Evolutionary conservation across 2,329 filamentous ascomycete species (phyloP).

Genomic region (Tolypocladium tundrense): DNA sequence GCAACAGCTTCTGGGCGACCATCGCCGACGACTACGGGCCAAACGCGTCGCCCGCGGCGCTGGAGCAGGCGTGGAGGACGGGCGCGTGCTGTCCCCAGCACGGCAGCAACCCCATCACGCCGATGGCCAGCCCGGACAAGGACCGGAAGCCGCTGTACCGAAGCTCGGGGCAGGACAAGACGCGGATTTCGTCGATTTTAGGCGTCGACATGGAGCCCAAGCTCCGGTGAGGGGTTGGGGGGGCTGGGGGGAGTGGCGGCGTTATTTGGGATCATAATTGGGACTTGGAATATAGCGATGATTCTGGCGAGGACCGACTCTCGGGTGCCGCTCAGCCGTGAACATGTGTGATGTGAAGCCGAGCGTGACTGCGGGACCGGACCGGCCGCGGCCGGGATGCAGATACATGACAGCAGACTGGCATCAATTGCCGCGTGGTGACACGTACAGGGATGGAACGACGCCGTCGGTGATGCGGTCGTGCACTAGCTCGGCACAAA

Average conservation of each 20-base stretch:
- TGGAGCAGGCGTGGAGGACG: slow-evolving; percentile 62
- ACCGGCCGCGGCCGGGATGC: neutral
- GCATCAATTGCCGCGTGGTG: neutral
- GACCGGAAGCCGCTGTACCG: slow-evolving; percentile 30
- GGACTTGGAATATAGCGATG: neutral
- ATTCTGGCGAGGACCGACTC: neutral
- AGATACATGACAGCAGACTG: neutral
- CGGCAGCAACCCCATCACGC: slow-evolving; percentile 39
- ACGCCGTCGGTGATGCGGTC: neutral
- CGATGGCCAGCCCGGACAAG: slow-evolving; percentile 39
- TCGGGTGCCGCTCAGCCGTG: neutral
- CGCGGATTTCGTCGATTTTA: slow-evolving; percentile 52
- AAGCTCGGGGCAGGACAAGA: slow-evolving; percentile 37
- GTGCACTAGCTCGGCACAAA: neutral
- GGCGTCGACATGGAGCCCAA: slow-evolving; percentile 13
- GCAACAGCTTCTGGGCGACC: slow-evolving; percentile 61
- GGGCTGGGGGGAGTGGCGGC: neutral
- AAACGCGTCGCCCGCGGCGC: slow-evolving; percentile 47
- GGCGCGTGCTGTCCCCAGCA: slow-evolving; percentile 30
- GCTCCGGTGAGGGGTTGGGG: neutral
- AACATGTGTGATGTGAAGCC: neutral
- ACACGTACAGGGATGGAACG: too few relatives aligned
- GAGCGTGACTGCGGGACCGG: neutral
- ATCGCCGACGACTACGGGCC: slow-evolving; percentile 63
- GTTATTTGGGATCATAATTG: neutral